These are phyloP conservation scores for Microstegium vimineum DNA, from an alignment of 176 grass and related monocot genomes.

Conservation along the genomic window DNA sequence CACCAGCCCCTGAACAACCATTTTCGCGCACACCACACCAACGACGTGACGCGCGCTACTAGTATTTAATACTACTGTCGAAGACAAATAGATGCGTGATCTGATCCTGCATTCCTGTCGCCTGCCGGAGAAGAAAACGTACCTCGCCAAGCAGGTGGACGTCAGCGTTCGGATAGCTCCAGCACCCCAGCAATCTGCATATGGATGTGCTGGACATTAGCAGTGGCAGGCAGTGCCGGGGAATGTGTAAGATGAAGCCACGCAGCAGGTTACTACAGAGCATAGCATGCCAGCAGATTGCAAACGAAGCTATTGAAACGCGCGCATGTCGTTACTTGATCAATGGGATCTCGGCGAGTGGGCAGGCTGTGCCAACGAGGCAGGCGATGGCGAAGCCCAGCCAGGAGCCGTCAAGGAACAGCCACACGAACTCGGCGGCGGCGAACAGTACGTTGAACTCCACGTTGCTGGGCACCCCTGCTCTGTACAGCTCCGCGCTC, in stretches of 20 bases:
- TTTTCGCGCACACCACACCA: no score
- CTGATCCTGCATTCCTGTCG: background rate
- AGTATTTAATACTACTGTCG: background rate
- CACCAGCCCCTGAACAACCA: conserved; percentile 64
- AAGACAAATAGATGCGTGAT: background rate
- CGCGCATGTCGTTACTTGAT: no score
- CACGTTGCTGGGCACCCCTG: conserved; percentile 53
- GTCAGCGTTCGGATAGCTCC: conserved; percentile 85
- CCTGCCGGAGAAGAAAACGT: background rate
- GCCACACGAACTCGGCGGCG: conserved; percentile 65
- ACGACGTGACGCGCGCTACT: background rate
- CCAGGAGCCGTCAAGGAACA: conserved; percentile 80
- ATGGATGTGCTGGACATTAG: background rate
- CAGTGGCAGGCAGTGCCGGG: background rate
- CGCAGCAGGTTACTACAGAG: no score
- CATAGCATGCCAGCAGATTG: background rate
- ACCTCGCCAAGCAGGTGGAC: conserved; percentile 73
- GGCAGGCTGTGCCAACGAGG: conserved; percentile 70
- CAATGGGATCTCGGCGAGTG: conserved; percentile 73
- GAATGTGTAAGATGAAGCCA: no score
- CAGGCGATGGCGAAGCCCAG: conserved; percentile 78
- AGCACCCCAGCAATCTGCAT: conserved; percentile 62
- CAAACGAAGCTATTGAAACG: no score
- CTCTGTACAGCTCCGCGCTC: conserved; percentile 85
- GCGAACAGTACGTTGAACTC: conserved; percentile 68